Percentiles rank a stretch among this genome's conserved stretches.
Conservation (phyloP, 352 stramenopile species). For the Phytophthora pluvialis region DNA sequence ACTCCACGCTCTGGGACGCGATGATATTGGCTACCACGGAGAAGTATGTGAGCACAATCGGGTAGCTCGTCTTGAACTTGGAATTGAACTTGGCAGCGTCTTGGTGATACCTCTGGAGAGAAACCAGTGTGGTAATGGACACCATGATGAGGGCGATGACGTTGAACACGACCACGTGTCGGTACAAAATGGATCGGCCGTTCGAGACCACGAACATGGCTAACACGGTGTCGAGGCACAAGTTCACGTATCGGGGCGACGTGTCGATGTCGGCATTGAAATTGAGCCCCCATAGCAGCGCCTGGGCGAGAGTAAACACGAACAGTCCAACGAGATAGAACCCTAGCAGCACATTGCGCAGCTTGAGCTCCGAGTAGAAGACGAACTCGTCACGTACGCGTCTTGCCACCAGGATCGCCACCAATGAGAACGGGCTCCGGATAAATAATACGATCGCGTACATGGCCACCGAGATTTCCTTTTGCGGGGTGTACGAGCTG, state of each 20-base stretch:
- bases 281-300: constrained; percentile 65
- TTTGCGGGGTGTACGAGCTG: constrained; percentile 24
- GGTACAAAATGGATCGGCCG: constrained; percentile 77
- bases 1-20: constrained; percentile 81
- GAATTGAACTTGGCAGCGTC: constrained; percentile 64
- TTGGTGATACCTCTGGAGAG: constrained; percentile 58
- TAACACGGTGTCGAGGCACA: constrained; percentile 82
- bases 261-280: constrained; percentile 65
- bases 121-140: constrained; percentile 46
- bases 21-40: constrained; percentile 82
- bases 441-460: constrained; percentile 53
- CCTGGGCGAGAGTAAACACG: constrained; percentile 56
- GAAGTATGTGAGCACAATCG: constrained; percentile 82
- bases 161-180: constrained; percentile 73
- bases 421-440: constrained; percentile 30
- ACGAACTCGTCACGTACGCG: constrained; percentile 54
- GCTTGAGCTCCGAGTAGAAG: constrained; percentile 62
- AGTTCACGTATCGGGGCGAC: constrained; percentile 71
- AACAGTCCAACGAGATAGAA: constrained; percentile 67
- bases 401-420: constrained; percentile 48
- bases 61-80: constrained; percentile 84
- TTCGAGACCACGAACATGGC: constrained; percentile 89
- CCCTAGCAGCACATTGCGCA: constrained; percentile 67
- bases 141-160: constrained; percentile 58
- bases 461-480: constrained; percentile 28